Evolutionary conservation across 306 rosid species (phyloP).

Genomic region (Arachis hypogaea): DNA sequence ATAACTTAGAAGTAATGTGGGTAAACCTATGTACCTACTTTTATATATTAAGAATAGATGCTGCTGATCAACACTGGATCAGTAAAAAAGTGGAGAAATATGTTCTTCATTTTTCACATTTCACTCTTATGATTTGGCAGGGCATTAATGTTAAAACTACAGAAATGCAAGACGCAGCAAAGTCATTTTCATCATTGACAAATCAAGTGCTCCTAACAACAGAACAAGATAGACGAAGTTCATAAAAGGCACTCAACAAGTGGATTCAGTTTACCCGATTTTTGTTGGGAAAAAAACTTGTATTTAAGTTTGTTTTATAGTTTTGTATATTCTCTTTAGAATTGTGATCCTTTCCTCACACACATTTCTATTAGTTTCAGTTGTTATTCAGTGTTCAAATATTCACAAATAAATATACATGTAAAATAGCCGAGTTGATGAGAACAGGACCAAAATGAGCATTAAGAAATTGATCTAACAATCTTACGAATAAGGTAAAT

Average conservation of each 20-base stretch:
- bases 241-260: not conserved
- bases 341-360: not conserved
- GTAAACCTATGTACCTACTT: too few relatives aligned
- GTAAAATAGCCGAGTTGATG: not conserved
- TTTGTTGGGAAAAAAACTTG: not conserved
- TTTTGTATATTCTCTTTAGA: not conserved
- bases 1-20: too few relatives aligned
- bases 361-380: not conserved
- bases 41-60: too few relatives aligned
- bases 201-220: conserved; percentile 66
- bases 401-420: not conserved
- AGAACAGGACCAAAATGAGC: not conserved
- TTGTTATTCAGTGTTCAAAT: not conserved
- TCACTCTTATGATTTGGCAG: conserved; percentile 40
- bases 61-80: too few relatives aligned
- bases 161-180: conserved; percentile 89
- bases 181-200: conserved; percentile 85
- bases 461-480: not conserved
- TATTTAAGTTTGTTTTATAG: conserved; percentile 13
- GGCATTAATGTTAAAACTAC: conserved; percentile 68
- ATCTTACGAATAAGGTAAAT: too few relatives aligned
- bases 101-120: not conserved
- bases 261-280: not conserved
- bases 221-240: conserved; percentile 60
- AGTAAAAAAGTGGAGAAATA: too few relatives aligned